Evolutionary conservation across 495 filamentous ascomycete genomes (phyloP).

Genomic region (Pyrenula massariospora): DNA sequence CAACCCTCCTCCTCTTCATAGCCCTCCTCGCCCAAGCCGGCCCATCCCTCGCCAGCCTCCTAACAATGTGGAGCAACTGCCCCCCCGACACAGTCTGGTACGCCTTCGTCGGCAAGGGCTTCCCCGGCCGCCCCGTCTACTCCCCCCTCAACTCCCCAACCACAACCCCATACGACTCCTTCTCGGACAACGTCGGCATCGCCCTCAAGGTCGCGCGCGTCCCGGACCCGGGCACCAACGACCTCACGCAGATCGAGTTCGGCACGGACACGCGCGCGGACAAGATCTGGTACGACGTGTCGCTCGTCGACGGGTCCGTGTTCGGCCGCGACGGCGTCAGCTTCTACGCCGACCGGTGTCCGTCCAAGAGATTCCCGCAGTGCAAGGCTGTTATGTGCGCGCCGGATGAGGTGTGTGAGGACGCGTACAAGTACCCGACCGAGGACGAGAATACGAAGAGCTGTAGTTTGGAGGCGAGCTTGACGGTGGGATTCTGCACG

Average conservation of each 20-base stretch:
- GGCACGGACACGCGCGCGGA: neutral
- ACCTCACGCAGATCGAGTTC: neutral
- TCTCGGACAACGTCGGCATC: neutral
- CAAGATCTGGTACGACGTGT: neutral
- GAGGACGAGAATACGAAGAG: neutral
- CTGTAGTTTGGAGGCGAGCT: neutral
- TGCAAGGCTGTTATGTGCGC: neutral
- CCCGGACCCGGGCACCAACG: neutral
- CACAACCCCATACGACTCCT: neutral
- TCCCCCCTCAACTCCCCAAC: neutral
- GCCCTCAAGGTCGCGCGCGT: neutral
- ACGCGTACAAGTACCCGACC: neutral
- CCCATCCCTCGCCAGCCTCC: neutral
- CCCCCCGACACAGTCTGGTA: neutral
- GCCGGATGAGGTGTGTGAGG: neutral
- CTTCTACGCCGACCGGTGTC: neutral
- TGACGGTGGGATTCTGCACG: neutral
- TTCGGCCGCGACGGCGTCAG: neutral
- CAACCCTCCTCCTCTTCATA: too few species aligned
- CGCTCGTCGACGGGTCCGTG: neutral
- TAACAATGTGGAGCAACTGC: neutral
- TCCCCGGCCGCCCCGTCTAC: neutral
- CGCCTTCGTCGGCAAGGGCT: neutral
- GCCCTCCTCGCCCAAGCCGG: too few species aligned
- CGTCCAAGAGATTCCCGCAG: neutral